Base-by-base conservation (phyloP, 192 early-diverging fungal species). In the Glomus cerebriforme region DNA sequence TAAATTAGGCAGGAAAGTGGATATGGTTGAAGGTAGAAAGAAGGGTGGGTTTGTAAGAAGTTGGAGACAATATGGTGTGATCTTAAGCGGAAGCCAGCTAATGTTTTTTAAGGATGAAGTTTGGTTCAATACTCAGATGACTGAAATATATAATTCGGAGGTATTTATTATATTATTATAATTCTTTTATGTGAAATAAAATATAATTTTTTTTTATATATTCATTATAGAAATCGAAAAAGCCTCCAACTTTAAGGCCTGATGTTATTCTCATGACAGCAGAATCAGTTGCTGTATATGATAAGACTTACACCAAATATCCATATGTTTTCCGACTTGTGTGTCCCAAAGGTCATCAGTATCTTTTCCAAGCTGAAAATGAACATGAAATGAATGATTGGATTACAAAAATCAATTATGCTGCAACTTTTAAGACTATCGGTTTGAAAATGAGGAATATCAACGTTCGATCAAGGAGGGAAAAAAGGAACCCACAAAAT, bases 361-460 rank as follows among this genome's bases (percentile, higher is more conserved):
- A 92, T 69, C 78, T 95, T 54, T 86, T 95, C 74, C 85, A 91
- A 82, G 91, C 92, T 2, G 84, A 92, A 9, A 86, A 83, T 66
- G 91, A 92, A 74, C 83, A 89, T 37, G 88, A 91, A 27, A 91
- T 95, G 83, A 90, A 92, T 43, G 92, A 95, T 78, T 95, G 93
- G 93, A 93, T 95, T 87, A 82, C 87, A 35, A 89, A 90, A 65
- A 91, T 95, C 65, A 95, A 95, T 84, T 95, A 93, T 81, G 92
- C 92, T 0, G 89, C 92, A 10, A 86, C 92, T 19, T 88, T 95
- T 80, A 95, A 93, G 79, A 89, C 91, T 22, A 83, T 80, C 1
- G 88, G 87, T 0, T 80, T 89, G 1, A 77, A 82, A 67, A 72
- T 85, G 19, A 65, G 81, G 59, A 17, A 35, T n/a, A 68, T 22